These are phyloP conservation scores for Neonectria sp. DNA, from an alignment of 2,329 filamentous ascomycete genomes.

Conservation along the genomic window DNA sequence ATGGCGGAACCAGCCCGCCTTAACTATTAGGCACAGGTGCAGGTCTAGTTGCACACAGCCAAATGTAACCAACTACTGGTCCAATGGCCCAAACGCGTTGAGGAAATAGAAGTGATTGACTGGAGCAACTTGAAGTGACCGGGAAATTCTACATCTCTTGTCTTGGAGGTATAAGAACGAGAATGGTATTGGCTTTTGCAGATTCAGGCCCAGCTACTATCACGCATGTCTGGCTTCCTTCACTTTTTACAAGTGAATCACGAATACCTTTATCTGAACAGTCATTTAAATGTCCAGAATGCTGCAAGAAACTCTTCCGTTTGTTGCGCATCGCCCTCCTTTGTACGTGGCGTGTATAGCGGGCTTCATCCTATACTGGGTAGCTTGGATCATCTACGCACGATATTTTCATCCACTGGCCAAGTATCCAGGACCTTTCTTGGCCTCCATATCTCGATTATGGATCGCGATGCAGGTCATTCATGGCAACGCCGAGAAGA, in stretches of 20 bases:
- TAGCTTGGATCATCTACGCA: constrained; percentile 16
- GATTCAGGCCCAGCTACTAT: no score
- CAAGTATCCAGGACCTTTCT: constrained; percentile 15
- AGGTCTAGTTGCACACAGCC: neutral
- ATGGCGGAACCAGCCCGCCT: neutral
- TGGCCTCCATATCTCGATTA: constrained; percentile 14
- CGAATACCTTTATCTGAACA: neutral
- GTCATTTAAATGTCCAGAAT: neutral
- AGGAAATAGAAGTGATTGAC: neutral
- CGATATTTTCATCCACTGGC: constrained; percentile 14
- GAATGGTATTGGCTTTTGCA: neutral
- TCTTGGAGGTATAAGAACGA: neutral
- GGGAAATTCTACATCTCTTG: neutral
- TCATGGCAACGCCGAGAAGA: neutral
- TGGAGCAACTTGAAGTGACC: neutral
- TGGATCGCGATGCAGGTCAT: constrained; percentile 11
- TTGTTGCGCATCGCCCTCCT: no score
- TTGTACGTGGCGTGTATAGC: neutral
- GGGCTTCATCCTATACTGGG: constrained; percentile 4
- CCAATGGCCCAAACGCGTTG: neutral
- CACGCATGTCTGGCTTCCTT: neutral
- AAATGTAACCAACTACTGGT: neutral
- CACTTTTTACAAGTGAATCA: neutral
- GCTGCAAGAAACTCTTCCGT: neutral
- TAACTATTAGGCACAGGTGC: neutral